Base-by-base conservation (phyloP, 2,329 filamentous ascomycete genomes). In the Grosmannia serpens region DNA sequence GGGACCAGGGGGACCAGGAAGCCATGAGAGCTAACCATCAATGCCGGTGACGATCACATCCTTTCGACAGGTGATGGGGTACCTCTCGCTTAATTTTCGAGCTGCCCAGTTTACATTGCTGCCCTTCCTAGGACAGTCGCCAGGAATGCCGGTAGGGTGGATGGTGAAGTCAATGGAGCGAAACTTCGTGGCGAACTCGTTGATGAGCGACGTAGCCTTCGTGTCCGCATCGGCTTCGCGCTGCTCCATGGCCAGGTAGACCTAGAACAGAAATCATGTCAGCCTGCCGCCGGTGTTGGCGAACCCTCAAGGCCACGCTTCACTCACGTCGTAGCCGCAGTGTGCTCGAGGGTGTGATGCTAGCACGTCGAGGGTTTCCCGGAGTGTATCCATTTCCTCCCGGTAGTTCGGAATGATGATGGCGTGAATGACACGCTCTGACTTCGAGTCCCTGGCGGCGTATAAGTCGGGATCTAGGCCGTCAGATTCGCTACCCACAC, bases 321-420 rank as follows among this genome's bases (percentile, higher is more conserved):
- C n/a, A 81, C 85, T 76, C 71, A 88, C 86, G 75, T 89, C 86
- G 68, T 89, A 89, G 55, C 78, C 81, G 64, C 73, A 75, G 58
- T 76, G 74, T 29, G 86, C 86, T 63, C 82, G 79, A 0, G 82
- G 77, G 66, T 89, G 86, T 33, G 79, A 85, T 6, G 84, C 84
- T 60, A 89, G 71, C 26, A 89, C 85, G 47, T 84, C 81, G 24
- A 89, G 71, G 0, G 86, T 89, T 67, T 87, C 84, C 62, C 81
- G 77, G 53, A 89, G 73, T 0, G 83, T 87, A 59, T 86, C 83
- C 59, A 84, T 73, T 59, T 88, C 85, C 68, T 89, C 86, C 69
- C 87, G 87, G 73, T 89, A 89, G 66, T 88, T 88, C 22, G 86
- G 86, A 50, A 89, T 76, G 62, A 89, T 75, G 61, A 89, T 86